Base-by-base conservation (phyloP, 2,329 filamentous ascomycete genomes). In the Aspergillus sp. region DNA sequence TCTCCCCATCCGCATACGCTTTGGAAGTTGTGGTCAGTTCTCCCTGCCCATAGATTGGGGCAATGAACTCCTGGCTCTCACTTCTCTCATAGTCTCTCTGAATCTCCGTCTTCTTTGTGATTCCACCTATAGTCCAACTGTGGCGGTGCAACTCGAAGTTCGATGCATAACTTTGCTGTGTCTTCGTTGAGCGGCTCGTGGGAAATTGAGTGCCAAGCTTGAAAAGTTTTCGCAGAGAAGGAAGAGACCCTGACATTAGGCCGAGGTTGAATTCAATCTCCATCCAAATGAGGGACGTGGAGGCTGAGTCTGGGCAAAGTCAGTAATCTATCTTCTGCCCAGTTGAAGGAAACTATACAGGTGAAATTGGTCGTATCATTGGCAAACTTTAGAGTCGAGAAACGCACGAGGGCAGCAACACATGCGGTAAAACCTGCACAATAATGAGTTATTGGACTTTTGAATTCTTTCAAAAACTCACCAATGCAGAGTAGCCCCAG, bases 201-300 rank as follows among this genome's bases (percentile, higher is more conserved):
- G 50, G 52, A 4, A 47, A 38, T 5, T 15, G 39, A 5, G 53
- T 36, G 10, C 49, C 47, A 17, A 57, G 39, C 4, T 48, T 36
- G 25, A 56, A 48, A 3, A 60, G 30, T 10, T 57, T 49, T 1
- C 58, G 58, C 36, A 60, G 21, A 5, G 58, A 60, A 8, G 53
- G 42, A 15, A 60, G 48, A 3, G 58, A 60, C 2, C 58, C 58
- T 7, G 58, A 49, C 25, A 60, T 48, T 2, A 60, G 53, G n/a
- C 58, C 58, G 7, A 60, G 54, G 10, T 60, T 60, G 58, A 60
- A 60, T 27, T 60, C 58, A 25, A 60, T 48, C 36, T 57, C 58
- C 58, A 60, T 60, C 58, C 53, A 60, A 19, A 60, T 57, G 8
- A 60, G 53, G n/a, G 58, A 60, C 6, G 30, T 56, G 15, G 58